Percentiles rank a stretch among this genome's conserved stretches.
Conservation (phyloP, 805 yeast species). For the Saccharomyces paradoxus region DNA sequence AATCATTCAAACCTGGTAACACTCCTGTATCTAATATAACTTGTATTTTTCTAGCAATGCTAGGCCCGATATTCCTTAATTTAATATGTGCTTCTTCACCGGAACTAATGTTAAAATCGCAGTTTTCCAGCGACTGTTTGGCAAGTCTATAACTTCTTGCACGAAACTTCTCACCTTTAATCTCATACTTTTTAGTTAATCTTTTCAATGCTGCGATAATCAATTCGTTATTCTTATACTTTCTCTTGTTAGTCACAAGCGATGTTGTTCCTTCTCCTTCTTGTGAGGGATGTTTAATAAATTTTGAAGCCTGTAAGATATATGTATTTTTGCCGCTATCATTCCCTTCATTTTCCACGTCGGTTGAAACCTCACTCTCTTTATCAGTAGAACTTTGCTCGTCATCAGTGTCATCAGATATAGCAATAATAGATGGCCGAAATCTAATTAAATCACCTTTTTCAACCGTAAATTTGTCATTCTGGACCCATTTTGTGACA, state of each 20-base stretch:
- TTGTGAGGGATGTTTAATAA: neutral
- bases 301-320: neutral
- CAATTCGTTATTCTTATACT: conserved; percentile 9
- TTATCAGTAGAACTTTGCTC: neutral
- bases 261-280: neutral
- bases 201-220: conserved; percentile 14
- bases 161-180: conserved; percentile 24
- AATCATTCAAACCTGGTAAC: conserved; percentile 18
- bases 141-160: conserved; percentile 26
- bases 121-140: conserved; percentile 14
- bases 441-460: conserved; percentile 1
- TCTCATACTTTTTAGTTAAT: conserved; percentile 17
- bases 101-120: conserved; percentile 15
- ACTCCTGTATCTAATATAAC: conserved; percentile 17
- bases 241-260: neutral
- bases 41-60: conserved; percentile 28
- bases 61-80: conserved; percentile 20
- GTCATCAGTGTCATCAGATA: neutral
- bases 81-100: conserved; percentile 21
- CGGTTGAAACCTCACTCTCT: neutral
- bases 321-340: neutral
- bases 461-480: conserved; percentile 1
- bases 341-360: neutral
- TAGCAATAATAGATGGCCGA: neutral
- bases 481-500: conserved; percentile 16